Conservation (phyloP, 23 red algal genomes). For the Gracilariopsis chorda region DNA sequence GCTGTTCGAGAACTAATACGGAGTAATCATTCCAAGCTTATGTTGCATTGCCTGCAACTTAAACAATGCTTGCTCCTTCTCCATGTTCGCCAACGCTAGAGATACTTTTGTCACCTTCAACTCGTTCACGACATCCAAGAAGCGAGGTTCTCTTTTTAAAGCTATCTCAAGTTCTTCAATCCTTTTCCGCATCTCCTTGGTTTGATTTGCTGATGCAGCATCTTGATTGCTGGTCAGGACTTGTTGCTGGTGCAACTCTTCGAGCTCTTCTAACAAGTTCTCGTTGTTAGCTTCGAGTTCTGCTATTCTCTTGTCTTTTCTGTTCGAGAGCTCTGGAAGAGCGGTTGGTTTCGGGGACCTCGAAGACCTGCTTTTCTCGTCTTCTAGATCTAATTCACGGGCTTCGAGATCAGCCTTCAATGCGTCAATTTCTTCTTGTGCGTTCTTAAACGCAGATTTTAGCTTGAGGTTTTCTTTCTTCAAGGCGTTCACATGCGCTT, state of each 20-base stretch:
- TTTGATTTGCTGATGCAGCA: background rate
- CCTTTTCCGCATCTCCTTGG: slow-evolving; percentile 36
- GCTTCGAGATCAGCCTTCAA: slow-evolving; percentile 47
- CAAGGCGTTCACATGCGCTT: background rate
- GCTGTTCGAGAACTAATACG: background rate
- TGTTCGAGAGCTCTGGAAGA: slow-evolving; percentile 31
- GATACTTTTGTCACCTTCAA: slow-evolving; percentile 77
- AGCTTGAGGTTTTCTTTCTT: slow-evolving; percentile 53
- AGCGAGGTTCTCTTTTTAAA: slow-evolving; percentile 70
- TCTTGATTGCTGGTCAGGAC: background rate
- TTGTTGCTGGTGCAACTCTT: slow-evolving; percentile 30
- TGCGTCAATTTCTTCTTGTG: slow-evolving; percentile 43
- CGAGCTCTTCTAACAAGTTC: slow-evolving; percentile 46
- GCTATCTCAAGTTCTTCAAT: slow-evolving; percentile 56
- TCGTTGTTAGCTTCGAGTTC: slow-evolving; percentile 57
- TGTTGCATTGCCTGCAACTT: slow-evolving; percentile 40
- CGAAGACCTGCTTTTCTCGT: background rate
- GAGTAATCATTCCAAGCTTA: slow-evolving; percentile 8
- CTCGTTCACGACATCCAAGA: slow-evolving; percentile 74
- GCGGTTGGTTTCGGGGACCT: background rate
- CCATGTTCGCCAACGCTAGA: slow-evolving; percentile 74
- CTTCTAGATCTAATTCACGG: slow-evolving; percentile 53
- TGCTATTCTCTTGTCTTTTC: slow-evolving; percentile 49
- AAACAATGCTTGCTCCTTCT: slow-evolving; percentile 81
- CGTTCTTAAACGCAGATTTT: slow-evolving; percentile 19